These are phyloP conservation scores for Agrocybe pediades DNA, from an alignment of 768 basidiomycete species.

Conservation along the genomic window DNA sequence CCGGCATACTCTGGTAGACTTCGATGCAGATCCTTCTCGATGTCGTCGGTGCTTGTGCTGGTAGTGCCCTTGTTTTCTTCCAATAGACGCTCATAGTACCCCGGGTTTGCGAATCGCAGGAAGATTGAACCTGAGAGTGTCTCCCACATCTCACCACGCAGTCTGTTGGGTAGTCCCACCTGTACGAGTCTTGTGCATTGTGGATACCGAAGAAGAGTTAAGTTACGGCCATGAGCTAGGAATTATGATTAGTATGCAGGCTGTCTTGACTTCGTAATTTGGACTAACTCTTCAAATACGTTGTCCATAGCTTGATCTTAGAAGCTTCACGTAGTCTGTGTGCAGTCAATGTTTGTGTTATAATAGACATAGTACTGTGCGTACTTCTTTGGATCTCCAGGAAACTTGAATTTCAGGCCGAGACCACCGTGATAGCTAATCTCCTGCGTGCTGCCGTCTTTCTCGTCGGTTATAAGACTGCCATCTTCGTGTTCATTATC, in stretches of 20 bases:
- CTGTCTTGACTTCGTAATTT: constrained; percentile 10
- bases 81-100: constrained; percentile 75
- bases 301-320: constrained; percentile 95
- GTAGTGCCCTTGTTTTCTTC: constrained; percentile 76
- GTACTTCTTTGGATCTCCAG: constrained; percentile 91
- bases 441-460: constrained; percentile 46
- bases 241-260: not conserved
- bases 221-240: constrained; percentile 87
- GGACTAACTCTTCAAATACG: constrained; percentile 74
- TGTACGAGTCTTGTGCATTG: constrained; percentile 97
- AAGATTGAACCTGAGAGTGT: constrained; percentile 92
- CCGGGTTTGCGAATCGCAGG: constrained; percentile 85
- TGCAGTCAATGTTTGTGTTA: too few relatives aligned
- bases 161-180: constrained; percentile 91
- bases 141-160: constrained; percentile 99
- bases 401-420: constrained; percentile 84
- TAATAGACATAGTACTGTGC: too few relatives aligned
- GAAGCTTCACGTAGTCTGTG: constrained; percentile 82
- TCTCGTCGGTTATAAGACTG: constrained; percentile 56
- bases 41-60: constrained; percentile 93
- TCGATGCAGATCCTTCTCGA: constrained; percentile 96
- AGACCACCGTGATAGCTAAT: constrained; percentile 75
- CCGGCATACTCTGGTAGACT: constrained; percentile 97
- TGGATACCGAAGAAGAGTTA: constrained; percentile 95
- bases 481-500: constrained; percentile 74